Evolutionary conservation across 2,329 filamentous ascomycete genomes (phyloP), one percentile per base, ranked within the genome.

Genomic region (Sporothrix pseudoabietina): DNA sequence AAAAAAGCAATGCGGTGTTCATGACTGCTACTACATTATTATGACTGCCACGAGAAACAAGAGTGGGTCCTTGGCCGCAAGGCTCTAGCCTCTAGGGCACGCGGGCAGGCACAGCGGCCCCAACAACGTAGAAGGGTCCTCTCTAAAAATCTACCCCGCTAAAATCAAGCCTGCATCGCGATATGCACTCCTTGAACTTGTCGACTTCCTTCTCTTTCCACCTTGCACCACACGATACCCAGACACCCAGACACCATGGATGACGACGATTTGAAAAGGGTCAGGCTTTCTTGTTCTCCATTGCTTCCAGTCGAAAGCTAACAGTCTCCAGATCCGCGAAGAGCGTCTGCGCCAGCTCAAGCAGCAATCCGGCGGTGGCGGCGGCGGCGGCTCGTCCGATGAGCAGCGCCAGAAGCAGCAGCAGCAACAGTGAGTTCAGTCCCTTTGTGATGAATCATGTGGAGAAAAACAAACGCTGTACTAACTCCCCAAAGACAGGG

Each of bases 301-400:
- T 14, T 49, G 16, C 44, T 44, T 14, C 14, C 44, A 61, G 61
- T 69, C 74, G n/a, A 7, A 4, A 10, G 3, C 32, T 61, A 22
- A 71, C 52, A 47, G 8, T 49, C 41, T 32, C 79, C 14, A 97
- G 92, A 98, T 98, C 80, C 88, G 95, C 81, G 92, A 93, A 82
- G 95, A 95, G 79, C 94, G 96, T 76, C 90, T 98, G 72, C 93
- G 95, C 83, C 94, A 99, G 85, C 91, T 98, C 77, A 96, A 97
- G 83, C 88, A 94, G 78, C 86, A 92, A 82, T 84, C 87, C 76
- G 87, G 83, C 73, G 82, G 82, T 55, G 82, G 84, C 77, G 85
- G 85, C 71, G 82, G 84, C 73, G 83, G 81, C 30, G 54, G 55
- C 41, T 47, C 59, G 22, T 30, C 44, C 49, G 82, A 83, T 69